phyloP scores from a whole-genome alignment of 192 early-diverging fungal species.

The Coemansia sp. region DNA sequence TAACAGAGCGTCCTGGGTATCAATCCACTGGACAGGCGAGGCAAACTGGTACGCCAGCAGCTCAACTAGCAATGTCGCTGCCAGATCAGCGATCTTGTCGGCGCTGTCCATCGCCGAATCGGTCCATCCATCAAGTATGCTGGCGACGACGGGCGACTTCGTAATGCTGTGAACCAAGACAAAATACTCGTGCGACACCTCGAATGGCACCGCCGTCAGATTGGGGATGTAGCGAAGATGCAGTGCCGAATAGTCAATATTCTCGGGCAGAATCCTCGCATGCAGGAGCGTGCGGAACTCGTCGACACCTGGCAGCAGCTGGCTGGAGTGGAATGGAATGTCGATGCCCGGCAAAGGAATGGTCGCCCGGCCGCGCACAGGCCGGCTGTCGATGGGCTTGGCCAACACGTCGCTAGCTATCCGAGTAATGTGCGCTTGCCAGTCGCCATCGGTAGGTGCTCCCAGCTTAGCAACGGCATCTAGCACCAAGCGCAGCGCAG shows the following conservation, averaged over 20 bases:
- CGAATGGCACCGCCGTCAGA: conserved; percentile 90
- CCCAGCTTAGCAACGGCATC: conserved; percentile 78
- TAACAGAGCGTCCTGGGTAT: conserved; percentile 89
- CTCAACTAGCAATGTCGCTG: conserved; percentile 81
- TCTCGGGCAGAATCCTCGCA: conserved; percentile 72
- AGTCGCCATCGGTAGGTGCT: conserved; percentile 71
- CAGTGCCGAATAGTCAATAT: conserved; percentile 68
- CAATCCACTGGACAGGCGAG: conserved; percentile 92
- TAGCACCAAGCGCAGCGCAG: conserved; percentile 78
- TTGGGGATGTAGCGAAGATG: conserved; percentile 91
- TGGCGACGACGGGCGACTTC: conserved; percentile 64
- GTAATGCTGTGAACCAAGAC: conserved; percentile 70
- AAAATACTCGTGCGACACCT: conserved; percentile 76
- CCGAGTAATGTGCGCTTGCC: conserved; percentile 72
- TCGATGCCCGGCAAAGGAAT: conserved; percentile 90
- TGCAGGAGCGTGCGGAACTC: conserved; percentile 85
- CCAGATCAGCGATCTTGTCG: conserved; percentile 71
- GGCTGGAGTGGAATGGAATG: conserved; percentile 89
- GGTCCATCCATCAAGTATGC: conserved; percentile 74
- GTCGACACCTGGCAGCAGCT: conserved; percentile 79
- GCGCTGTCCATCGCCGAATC: conserved; percentile 24
- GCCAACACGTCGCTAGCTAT: conserved; percentile 67
- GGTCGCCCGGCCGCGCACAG: conserved; percentile 85
- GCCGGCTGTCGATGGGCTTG: conserved; percentile 61
- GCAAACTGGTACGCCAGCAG: conserved; percentile 94